A percentile compares a stretch with the other conserved stretches of the same genome.
phyloP scores from a whole-genome alignment of 2,329 filamentous ascomycete genomes.

The Apiospora arundinis region DNA sequence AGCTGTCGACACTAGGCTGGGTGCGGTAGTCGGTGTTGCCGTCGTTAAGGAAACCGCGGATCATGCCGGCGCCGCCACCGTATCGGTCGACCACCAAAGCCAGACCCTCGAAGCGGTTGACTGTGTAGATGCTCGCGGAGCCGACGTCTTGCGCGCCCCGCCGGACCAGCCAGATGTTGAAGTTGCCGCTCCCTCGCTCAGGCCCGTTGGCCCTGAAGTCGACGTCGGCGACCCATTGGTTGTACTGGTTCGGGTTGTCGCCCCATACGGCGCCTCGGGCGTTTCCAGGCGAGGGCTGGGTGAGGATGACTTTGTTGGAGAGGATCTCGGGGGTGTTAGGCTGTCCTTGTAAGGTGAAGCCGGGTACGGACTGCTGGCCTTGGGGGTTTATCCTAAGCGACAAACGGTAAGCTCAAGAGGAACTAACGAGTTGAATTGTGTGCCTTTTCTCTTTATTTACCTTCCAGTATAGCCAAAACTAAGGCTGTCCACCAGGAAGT shows the following conservation, averaged over 20 bases:
- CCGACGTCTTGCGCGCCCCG: constrained; percentile 70
- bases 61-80: constrained; percentile 76
- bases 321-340: constrained; percentile 68
- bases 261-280: constrained; percentile 85
- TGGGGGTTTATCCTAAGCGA: constrained; percentile 64
- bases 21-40: constrained; percentile 79
- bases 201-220: constrained; percentile 88
- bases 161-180: constrained; percentile 90
- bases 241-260: constrained; percentile 64
- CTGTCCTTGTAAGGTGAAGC: constrained; percentile 61
- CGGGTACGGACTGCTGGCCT: constrained; percentile 56
- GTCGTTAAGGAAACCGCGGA: constrained; percentile 94
- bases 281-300: constrained; percentile 85
- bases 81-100: constrained; percentile 86
- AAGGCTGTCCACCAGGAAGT: constrained; percentile 73
- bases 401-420: constrained; percentile 21
- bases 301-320: constrained; percentile 91
- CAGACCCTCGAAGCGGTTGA: constrained; percentile 86
- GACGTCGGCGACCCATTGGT: constrained; percentile 82
- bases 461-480: constrained; percentile 77
- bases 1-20: constrained; percentile 77
- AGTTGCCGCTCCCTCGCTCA: constrained; percentile 84
- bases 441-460: constrained; percentile 45
- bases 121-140: constrained; percentile 82
- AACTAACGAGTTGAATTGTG: neutral